Percentiles rank a stretch among this genome's conserved stretches.
phyloP scores from a whole-genome alignment of 306 rosid genomes.

The Pyrus bretschneideri region DNA sequence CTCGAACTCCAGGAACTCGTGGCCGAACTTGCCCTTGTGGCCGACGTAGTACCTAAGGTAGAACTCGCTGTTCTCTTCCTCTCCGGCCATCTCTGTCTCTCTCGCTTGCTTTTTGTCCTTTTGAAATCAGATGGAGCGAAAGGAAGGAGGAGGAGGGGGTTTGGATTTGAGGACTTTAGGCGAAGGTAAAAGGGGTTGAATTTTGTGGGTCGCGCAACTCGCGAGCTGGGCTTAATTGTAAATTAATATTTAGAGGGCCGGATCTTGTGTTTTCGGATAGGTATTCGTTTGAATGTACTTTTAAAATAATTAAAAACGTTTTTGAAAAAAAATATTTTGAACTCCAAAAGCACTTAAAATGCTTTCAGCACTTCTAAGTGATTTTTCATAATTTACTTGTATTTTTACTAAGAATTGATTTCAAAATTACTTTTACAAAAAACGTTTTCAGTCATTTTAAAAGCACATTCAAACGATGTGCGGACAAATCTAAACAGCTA shows the following conservation, averaged over 20 bases:
- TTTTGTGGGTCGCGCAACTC: neutral
- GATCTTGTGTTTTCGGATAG: neutral
- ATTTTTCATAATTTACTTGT: no score
- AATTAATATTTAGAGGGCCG: neutral
- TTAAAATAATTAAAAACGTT: no score
- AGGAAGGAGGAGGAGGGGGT: neutral
- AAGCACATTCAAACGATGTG: no score
- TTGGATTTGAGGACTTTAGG: neutral
- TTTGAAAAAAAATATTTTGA: no score
- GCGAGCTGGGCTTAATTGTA: neutral
- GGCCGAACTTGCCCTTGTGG: conserved; percentile 91
- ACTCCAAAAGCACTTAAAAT: no score
- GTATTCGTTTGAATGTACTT: no score
- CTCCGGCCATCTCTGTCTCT: conserved; percentile 38
- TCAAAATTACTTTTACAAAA: no score
- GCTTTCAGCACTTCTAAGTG: no score
- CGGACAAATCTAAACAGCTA: no score
- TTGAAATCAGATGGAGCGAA: neutral
- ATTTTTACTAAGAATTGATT: no score
- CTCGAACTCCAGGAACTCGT: conserved; percentile 93
- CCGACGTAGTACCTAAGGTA: conserved; percentile 83
- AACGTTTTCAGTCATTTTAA: accelerated
- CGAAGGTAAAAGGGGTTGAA: neutral
- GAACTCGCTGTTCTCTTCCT: conserved; percentile 65
- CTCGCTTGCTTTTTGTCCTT: neutral